Evolutionary conservation across 2,329 filamentous ascomycete genomes (phyloP).

Genomic region (Ophiostoma triangulosporum): DNA sequence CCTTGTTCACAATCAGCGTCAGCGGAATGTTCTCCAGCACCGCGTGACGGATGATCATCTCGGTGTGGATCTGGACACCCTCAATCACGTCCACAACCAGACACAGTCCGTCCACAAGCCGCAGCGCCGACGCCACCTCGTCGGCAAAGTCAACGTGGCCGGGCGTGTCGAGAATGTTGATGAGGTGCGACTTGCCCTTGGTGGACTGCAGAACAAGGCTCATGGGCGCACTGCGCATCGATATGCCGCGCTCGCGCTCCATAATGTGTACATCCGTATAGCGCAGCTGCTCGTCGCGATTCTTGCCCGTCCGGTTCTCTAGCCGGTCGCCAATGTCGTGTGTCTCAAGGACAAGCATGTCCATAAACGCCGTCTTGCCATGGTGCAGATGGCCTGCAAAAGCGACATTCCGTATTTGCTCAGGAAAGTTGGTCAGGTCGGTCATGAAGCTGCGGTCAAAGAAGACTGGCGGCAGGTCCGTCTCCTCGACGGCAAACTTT

Average conservation of each 20-base stretch:
- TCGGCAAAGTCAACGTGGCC: constrained; percentile 98
- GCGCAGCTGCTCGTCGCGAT: constrained; percentile 75
- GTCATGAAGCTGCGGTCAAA: constrained; percentile 88
- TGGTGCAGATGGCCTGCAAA: constrained; percentile 90
- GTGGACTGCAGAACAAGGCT: constrained; percentile 78
- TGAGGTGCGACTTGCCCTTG: constrained; percentile 83
- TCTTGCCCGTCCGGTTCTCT: constrained; percentile 68
- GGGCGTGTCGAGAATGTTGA: constrained; percentile 92
- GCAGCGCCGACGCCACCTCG: constrained; percentile 78
- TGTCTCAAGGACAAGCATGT: constrained; percentile 93
- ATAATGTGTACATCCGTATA: constrained; percentile 89
- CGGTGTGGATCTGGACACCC: constrained; percentile 96
- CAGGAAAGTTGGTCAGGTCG: constrained; percentile 89
- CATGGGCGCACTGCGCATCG: constrained; percentile 90
- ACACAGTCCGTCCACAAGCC: constrained; percentile 82
- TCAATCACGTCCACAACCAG: constrained; percentile 93
- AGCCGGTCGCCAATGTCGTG: constrained; percentile 72
- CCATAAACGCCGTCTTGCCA: constrained; percentile 95
- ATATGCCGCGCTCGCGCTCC: constrained; percentile 79
- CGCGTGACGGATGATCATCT: constrained; percentile 93
- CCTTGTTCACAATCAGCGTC: constrained; percentile 89
- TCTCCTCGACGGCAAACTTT: constrained; percentile 90
- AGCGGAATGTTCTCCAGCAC: constrained; percentile 80
- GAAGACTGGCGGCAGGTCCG: constrained; percentile 74
- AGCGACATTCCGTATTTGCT: constrained; percentile 86